Evolutionary conservation across 257 asterid genomes (phyloP), one percentile per base, ranked within the genome.

Genomic region (Gentiana macrophylla): DNA sequence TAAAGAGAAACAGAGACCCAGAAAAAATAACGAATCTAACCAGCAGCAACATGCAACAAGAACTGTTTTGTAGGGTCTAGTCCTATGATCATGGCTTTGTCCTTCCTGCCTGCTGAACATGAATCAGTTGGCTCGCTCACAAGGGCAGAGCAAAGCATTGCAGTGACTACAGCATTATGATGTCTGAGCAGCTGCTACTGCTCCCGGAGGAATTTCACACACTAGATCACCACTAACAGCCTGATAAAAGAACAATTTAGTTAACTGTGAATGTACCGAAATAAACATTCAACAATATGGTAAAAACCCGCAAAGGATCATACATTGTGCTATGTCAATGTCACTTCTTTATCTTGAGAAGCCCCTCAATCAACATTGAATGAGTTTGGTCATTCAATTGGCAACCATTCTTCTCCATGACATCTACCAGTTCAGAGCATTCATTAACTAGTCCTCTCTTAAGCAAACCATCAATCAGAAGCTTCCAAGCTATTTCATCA

Each of bases 151-250:
- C 97, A 92, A 66, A 92, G 89, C 95, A 92, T 79, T 57, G 99
- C 85, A 62, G 99, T 92, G 74, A 88, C 97, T 43, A 70, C 94
- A 46, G 99, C 97, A 66, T 92, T 94, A 62, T 88, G 94, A 38
- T 94, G 87, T 66, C 91, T 77, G 99, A 51, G 86, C 91, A 69
- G 95, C 95, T 50, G 95, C 95, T 53, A 92, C 80, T 35, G 94
- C 89, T 63, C 99, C 99, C 52, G 91, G 95, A 52, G 90, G 77
- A 52, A 92, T 81, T 74, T 92, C 99, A 71, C 80, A 85, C 49
- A 92, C 79, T 76, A 92, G 83, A 75, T 92, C 99, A 67, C 99
- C 99, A 67, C 97, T 92, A 74, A 92, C 83, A 57, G 88, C 94
- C 98, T 92, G 64, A 60, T 72, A 63, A 69, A 62, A 60, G 32